phyloP scores from a whole-genome alignment of 1,284 basidiomycete genomes.

The Sanghuangporus weigelae region DNA sequence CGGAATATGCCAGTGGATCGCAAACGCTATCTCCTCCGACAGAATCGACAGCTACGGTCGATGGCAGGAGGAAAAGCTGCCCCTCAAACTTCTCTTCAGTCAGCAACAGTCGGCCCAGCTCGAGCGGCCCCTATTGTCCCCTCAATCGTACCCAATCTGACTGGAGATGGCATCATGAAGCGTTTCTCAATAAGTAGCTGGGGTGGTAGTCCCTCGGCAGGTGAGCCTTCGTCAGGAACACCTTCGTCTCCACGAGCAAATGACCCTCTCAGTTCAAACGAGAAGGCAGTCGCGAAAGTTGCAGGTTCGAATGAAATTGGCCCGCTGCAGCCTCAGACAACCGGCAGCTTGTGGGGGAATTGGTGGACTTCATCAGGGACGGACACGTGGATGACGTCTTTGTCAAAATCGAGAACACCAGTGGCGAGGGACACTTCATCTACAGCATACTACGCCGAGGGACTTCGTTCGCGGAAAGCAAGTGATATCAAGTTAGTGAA shows the following conservation, averaged over 20 bases:
- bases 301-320: constrained; percentile 19
- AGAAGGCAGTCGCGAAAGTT: constrained; percentile 26
- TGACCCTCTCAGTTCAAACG: constrained; percentile 21
- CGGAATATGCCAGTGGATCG: constrained; percentile 57
- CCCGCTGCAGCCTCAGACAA: constrained; percentile 59
- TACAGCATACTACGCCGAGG: constrained; percentile 57
- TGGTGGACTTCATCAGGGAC: constrained; percentile 69
- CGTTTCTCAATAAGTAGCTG: constrained; percentile 60
- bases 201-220: constrained; percentile 18
- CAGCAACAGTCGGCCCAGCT: constrained; percentile 57
- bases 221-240: constrained; percentile 25
- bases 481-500: constrained; percentile 64
- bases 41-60: constrained; percentile 36
- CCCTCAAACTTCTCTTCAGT: constrained; percentile 30
- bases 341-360: constrained; percentile 69
- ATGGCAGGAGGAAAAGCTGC: constrained; percentile 25
- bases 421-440: constrained; percentile 37
- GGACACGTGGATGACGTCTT: constrained; percentile 28
- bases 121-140: constrained; percentile 50
- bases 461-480: constrained; percentile 46
- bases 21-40: constrained; percentile 64
- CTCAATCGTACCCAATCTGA: constrained; percentile 60
- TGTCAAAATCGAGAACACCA: constrained; percentile 28
- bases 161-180: constrained; percentile 66
- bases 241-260: constrained; percentile 35